Conservation (phyloP, 1,284 basidiomycete genomes). For the Fistulinella cinereoalba region DNA sequence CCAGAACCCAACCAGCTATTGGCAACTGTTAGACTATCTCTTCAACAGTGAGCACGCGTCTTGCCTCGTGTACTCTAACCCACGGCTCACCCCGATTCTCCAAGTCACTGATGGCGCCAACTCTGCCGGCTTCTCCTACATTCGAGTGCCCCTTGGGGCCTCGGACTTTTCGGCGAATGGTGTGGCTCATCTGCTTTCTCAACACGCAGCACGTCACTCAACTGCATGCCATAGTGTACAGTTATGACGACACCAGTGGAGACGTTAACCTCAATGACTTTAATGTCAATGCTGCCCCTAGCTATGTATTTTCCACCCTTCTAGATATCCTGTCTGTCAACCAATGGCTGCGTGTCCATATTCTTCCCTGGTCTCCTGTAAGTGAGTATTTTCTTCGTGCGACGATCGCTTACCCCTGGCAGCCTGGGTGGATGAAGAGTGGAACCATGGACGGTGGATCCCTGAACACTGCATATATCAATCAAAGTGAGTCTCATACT, state of each 20-base stretch:
- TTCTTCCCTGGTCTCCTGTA: constrained; percentile 53
- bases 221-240: constrained; percentile 39
- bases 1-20: constrained; percentile 42
- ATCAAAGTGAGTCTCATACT: constrained; percentile 30
- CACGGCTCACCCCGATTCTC: not conserved
- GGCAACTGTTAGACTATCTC: constrained; percentile 43
- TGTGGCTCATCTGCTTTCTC: constrained; percentile 12
- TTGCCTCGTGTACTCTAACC: not conserved
- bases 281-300: constrained; percentile 43
- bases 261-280: constrained; percentile 44
- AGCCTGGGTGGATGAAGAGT: constrained; percentile 56
- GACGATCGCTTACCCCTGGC: not conserved
- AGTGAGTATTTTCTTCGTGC: constrained; percentile 9
- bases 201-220: constrained; percentile 2
- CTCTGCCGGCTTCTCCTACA: constrained; percentile 47
- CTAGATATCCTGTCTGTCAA: constrained; percentile 48
- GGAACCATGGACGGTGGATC: constrained; percentile 46
- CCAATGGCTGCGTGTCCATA: constrained; percentile 39
- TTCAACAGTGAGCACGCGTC: constrained; percentile 40
- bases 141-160: constrained; percentile 54
- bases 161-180: constrained; percentile 44
- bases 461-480: constrained; percentile 37
- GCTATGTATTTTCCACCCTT: constrained; percentile 45
- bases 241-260: constrained; percentile 43
- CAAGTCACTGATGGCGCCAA: constrained; percentile 45